These are phyloP conservation scores for Phytopythium delawarense DNA, from an alignment of 352 stramenopile genomes.

Conservation along the genomic window DNA sequence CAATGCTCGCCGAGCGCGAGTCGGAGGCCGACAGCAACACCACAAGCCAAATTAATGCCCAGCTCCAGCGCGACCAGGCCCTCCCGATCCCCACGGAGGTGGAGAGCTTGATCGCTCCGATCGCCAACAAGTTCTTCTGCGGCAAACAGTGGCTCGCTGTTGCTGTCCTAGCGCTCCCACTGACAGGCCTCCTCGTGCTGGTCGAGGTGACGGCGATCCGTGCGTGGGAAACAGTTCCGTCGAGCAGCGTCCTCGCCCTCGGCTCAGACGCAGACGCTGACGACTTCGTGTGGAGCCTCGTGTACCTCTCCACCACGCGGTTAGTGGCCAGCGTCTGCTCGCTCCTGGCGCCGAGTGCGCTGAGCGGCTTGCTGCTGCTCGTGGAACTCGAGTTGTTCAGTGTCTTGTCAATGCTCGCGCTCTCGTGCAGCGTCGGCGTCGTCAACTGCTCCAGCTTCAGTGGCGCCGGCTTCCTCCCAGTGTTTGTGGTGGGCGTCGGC, in stretches of 20 bases:
- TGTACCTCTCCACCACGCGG: neutral
- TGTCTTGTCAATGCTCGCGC: neutral
- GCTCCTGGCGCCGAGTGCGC: neutral
- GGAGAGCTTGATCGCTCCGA: neutral
- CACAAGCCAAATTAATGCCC: neutral
- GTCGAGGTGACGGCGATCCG: conserved; percentile 3
- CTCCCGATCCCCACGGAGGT: neutral
- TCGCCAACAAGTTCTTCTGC: conserved; percentile 4
- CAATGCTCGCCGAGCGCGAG: conserved; percentile 3
- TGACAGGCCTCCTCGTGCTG: neutral
- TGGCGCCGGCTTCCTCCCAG: neutral
- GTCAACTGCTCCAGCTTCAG: neutral
- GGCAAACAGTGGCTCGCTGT: neutral
- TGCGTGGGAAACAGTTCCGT: neutral
- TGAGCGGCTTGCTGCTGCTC: neutral
- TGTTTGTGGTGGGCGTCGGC: neutral
- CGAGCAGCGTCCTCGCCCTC: neutral
- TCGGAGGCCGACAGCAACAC: conserved; percentile 1
- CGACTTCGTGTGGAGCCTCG: conserved; percentile 1
- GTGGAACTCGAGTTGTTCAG: conserved; percentile 7
- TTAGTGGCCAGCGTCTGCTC: neutral
- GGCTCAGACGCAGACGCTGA: neutral
- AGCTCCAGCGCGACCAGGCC: neutral
- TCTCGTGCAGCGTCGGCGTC: neutral
- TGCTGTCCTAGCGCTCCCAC: neutral